Evolutionary conservation across 805 yeast species (phyloP).

Genomic region (Candida coquimbonensis): DNA sequence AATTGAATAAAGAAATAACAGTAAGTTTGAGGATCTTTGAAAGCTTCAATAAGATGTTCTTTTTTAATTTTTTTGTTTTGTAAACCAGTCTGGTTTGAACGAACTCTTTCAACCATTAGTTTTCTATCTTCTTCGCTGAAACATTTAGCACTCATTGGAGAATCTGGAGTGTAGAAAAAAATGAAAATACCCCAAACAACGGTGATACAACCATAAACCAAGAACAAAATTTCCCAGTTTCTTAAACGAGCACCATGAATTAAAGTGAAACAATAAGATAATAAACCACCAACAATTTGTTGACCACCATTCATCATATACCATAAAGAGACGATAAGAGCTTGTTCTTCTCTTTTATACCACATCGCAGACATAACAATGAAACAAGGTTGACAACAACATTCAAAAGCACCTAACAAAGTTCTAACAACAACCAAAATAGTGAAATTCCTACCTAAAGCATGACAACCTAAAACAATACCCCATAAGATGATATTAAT

Average conservation of each 20-base stretch:
- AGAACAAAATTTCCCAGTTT: conserved; percentile 50
- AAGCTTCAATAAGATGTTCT: conserved; percentile 40
- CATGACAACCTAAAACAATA: conserved; percentile 36
- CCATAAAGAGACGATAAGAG: conserved; percentile 41
- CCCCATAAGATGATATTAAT: conserved; percentile 43
- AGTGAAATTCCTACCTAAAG: conserved; percentile 39
- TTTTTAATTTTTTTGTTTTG: conserved; percentile 39
- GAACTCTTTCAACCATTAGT: conserved; percentile 41
- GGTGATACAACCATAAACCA: conserved; percentile 45
- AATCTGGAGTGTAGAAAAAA: conserved; percentile 38
- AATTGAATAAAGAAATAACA: conserved; percentile 45
- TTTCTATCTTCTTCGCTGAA: conserved; percentile 32
- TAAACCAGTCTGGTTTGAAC: conserved; percentile 45
- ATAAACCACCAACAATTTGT: conserved; percentile 33
- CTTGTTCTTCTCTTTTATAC: conserved; percentile 44
- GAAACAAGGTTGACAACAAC: conserved; percentile 46
- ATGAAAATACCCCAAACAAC: conserved; percentile 37
- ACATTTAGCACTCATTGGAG: conserved; percentile 34
- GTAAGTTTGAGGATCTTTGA: conserved; percentile 31
- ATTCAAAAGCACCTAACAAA: conserved; percentile 42
- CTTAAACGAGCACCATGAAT: conserved; percentile 29
- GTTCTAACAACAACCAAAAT: conserved; percentile 42
- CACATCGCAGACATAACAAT: conserved; percentile 51
- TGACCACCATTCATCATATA: conserved; percentile 45
- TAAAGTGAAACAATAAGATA: conserved; percentile 30